phyloP scores from a whole-genome alignment of 331 rosid genomes.

The Malus hybrid region DNA sequence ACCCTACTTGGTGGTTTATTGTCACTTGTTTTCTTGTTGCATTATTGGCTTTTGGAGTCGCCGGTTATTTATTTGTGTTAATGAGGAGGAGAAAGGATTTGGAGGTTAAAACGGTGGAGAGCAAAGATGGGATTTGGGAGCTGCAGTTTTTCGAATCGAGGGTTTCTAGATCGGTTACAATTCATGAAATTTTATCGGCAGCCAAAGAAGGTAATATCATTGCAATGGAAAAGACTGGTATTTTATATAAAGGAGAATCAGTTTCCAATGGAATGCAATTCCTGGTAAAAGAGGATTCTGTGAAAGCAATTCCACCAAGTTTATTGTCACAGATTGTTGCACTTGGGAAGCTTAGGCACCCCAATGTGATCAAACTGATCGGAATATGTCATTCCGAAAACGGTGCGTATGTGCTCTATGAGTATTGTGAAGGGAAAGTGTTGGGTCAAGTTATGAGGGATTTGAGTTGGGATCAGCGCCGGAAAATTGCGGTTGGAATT shows the following conservation, averaged over 20 bases:
- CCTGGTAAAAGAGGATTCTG: slow-evolving; percentile 33
- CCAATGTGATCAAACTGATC: slow-evolving; percentile 41
- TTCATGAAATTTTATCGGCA: slow-evolving; percentile 42
- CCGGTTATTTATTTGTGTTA: slow-evolving; percentile 12
- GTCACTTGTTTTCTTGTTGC: slow-evolving; percentile 28
- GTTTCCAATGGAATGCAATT: slow-evolving; percentile 29
- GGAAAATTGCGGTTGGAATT: slow-evolving; percentile 47
- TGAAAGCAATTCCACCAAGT: slow-evolving; percentile 22
- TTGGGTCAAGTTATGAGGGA: slow-evolving; percentile 32
- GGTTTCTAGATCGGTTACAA: slow-evolving; percentile 23
- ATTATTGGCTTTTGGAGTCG: slow-evolving; percentile 16
- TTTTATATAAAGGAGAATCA: slow-evolving; percentile 44
- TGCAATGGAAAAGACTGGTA: slow-evolving; percentile 31
- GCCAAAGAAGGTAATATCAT: slow-evolving; percentile 37
- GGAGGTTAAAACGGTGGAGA: slow-evolving; percentile 37
- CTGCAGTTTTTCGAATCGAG: slow-evolving; percentile 47
- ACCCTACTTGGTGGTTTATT: slow-evolving; percentile 34
- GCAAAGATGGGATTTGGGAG: slow-evolving; percentile 61
- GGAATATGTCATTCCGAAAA: slow-evolving; percentile 56
- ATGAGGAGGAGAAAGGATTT: slow-evolving; percentile 30
- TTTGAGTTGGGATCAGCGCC: slow-evolving; percentile 60
- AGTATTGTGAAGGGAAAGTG: slow-evolving; percentile 25
- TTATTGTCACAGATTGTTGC: slow-evolving; percentile 45
- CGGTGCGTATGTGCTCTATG: slow-evolving; percentile 47
- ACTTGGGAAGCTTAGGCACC: slow-evolving; percentile 45